Evolutionary conservation across 2,329 filamentous ascomycete species (phyloP).

Genomic region (Pyrenochaeta sp.): DNA sequence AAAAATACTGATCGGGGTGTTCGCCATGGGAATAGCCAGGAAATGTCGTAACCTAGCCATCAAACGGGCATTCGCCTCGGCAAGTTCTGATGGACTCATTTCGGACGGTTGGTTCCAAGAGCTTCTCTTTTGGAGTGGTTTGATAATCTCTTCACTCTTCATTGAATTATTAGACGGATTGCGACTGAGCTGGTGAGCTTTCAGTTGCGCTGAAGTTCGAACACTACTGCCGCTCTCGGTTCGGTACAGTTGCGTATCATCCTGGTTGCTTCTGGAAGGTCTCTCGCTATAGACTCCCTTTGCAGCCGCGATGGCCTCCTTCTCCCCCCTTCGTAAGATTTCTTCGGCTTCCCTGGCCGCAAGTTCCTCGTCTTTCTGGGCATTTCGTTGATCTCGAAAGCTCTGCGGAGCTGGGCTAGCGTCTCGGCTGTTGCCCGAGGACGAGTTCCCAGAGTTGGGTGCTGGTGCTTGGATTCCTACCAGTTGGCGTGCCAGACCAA

Average conservation of each 20-base stretch:
- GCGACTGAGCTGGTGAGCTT: constrained; percentile 31
- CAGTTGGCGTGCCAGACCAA: constrained; percentile 85
- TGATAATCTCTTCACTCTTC: constrained; percentile 37
- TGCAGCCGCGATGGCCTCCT: constrained; percentile 73
- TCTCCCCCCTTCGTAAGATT: constrained; percentile 75
- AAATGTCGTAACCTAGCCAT: constrained; percentile 90
- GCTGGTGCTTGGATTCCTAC: constrained; percentile 86
- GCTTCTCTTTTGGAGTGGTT: constrained; percentile 55
- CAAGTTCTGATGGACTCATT: constrained; percentile 78
- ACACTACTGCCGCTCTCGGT: constrained; percentile 43
- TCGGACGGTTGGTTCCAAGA: constrained; percentile 63
- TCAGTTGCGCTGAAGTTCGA: constrained; percentile 21
- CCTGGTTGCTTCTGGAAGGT: constrained; percentile 58
- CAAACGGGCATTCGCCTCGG: constrained; percentile 82
- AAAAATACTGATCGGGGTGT: constrained; percentile 85
- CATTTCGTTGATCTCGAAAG: constrained; percentile 56
- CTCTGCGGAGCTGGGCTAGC: constrained; percentile 50
- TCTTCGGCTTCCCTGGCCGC: constrained; percentile 78
- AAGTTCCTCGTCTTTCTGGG: constrained; percentile 66
- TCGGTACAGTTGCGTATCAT: constrained; percentile 49
- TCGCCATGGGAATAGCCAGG: constrained; percentile 80
- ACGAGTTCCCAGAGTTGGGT: constrained; percentile 41
- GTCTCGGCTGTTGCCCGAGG: constrained; percentile 54
- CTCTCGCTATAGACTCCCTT: constrained; percentile 77
- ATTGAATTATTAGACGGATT: constrained; percentile 36